Evolutionary conservation across 2,329 filamentous ascomycete genomes (phyloP).

Genomic region (Aspergillus fructus): DNA sequence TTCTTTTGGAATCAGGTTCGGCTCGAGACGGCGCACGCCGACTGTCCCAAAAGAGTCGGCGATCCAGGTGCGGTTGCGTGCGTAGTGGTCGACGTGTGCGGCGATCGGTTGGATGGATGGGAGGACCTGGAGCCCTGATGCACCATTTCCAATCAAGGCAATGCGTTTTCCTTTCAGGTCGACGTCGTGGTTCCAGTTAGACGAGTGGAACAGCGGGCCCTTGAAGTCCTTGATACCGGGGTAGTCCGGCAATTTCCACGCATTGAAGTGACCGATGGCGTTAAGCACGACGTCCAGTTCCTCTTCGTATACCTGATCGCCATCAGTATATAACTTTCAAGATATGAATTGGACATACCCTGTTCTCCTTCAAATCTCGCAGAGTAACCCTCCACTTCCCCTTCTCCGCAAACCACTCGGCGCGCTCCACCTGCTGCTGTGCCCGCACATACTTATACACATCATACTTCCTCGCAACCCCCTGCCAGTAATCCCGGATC

Average conservation of each 20-base stretch:
- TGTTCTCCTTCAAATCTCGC: conserved; percentile 34
- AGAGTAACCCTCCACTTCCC: conserved; percentile 57
- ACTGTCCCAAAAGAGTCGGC: conserved; percentile 61
- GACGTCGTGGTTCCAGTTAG: conserved; percentile 57
- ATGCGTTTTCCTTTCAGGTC: conserved; percentile 52
- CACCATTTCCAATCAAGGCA: conserved; percentile 64
- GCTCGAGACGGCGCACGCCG: conserved; percentile 53
- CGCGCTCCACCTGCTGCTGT: conserved; percentile 55
- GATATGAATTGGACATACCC: conserved; percentile 15
- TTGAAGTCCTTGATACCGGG: conserved; percentile 57
- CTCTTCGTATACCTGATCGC: conserved; percentile 41
- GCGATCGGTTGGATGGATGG: conserved; percentile 42
- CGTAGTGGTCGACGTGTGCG: conserved; percentile 62
- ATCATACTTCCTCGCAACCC: conserved; percentile 61
- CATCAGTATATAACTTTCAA: neutral
- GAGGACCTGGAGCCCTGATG: conserved; percentile 57
- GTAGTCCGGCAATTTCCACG: conserved; percentile 63
- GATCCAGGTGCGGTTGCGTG: conserved; percentile 66
- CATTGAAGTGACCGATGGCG: conserved; percentile 66
- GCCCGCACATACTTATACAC: conserved; percentile 61
- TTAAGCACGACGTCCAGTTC: conserved; percentile 62
- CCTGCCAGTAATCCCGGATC: conserved; percentile 67
- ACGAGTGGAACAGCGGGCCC: conserved; percentile 60
- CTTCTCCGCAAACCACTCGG: conserved; percentile 54
- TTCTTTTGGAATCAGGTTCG: conserved; percentile 56